A percentile compares a stretch with the other conserved stretches of the same genome.
phyloP scores from a whole-genome alignment of 2,329 filamentous ascomycete species.

The Cyclaneusma minus region DNA sequence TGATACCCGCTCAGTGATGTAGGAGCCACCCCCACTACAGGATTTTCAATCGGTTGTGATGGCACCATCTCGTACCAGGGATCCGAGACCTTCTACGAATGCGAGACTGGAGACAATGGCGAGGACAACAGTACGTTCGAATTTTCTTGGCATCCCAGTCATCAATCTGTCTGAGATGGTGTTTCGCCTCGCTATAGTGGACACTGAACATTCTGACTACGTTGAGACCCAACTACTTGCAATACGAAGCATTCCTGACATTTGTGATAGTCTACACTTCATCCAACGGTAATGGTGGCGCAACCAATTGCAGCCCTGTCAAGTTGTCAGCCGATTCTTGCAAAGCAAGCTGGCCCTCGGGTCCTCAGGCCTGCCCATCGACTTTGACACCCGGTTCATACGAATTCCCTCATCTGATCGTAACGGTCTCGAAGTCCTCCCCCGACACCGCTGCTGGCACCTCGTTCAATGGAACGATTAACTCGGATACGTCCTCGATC shows the following conservation, averaged over 20 bases:
- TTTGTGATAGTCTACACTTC: too few relatives aligned
- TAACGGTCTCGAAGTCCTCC: conserved; percentile 38
- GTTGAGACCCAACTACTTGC: too few relatives aligned
- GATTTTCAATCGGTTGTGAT: conserved; percentile 38
- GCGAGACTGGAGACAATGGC: conserved; percentile 22
- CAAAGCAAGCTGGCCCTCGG: conserved; percentile 7
- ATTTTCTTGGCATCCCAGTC: conserved; percentile 18
- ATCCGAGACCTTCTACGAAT: conserved; percentile 40
- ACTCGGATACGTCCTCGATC: conserved; percentile 35
- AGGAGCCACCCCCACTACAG: conserved; percentile 31
- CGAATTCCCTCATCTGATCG: conserved; percentile 45
- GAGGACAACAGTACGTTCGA: conserved; percentile 22
- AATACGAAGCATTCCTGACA: too few relatives aligned
- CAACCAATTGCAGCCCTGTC: too few relatives aligned
- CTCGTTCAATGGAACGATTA: conserved; percentile 38
- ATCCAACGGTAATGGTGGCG: too few relatives aligned
- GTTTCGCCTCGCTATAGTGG: too few relatives aligned
- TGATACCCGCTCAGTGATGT: conserved; percentile 48
- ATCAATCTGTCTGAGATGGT: too few relatives aligned
- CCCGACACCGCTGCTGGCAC: conserved; percentile 36
- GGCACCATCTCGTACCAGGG: conserved; percentile 36
- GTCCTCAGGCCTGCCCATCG: conserved; percentile 18
- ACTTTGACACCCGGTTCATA: conserved; percentile 27
- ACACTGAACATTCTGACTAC: too few relatives aligned
- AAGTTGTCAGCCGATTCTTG: conserved; percentile 23